These are phyloP conservation scores for Chrysosporium queenslandicum DNA, from an alignment of 2,329 filamentous ascomycete genomes.

Conservation along the genomic window DNA sequence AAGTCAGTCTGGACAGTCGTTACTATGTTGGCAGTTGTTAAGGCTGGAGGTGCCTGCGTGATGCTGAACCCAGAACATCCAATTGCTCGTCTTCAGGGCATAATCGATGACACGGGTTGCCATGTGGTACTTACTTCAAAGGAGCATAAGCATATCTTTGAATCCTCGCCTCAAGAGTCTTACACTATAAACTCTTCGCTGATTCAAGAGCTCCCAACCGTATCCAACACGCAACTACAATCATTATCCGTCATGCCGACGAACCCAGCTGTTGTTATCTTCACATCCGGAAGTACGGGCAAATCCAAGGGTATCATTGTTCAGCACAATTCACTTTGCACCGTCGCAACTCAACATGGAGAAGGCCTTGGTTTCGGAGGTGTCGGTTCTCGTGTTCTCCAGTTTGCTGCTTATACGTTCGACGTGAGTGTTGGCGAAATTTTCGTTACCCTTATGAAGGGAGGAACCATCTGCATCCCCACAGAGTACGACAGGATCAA, in stretches of 20 bases:
- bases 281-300: slow-evolving; percentile 47
- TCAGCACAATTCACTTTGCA: background rate
- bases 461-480: slow-evolving; percentile 38
- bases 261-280: slow-evolving; percentile 58
- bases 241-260: background rate
- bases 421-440: slow-evolving; percentile 75
- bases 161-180: too few relatives aligned
- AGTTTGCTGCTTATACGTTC: slow-evolving; percentile 29
- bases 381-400: slow-evolving; percentile 48
- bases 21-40: slow-evolving; percentile 15
- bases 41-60: slow-evolving; percentile 17
- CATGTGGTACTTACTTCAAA: background rate
- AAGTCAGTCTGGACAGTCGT: slow-evolving; percentile 17
- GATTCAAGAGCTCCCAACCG: background rate
- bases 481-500: slow-evolving; percentile 35
- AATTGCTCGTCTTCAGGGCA: slow-evolving; percentile 3
- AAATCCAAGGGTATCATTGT: slow-evolving; percentile 8
- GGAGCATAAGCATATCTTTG: too few relatives aligned
- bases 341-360: slow-evolving; percentile 43
- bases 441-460: slow-evolving; percentile 39
- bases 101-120: background rate
- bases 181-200: background rate
- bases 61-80: slow-evolving; percentile 16
- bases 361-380: slow-evolving; percentile 16
- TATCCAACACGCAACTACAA: background rate